A percentile compares a stretch with the other conserved stretches of the same genome.
Evolutionary conservation across 768 basidiomycete genomes (phyloP).

Genomic region (Mycena capillaripes): DNA sequence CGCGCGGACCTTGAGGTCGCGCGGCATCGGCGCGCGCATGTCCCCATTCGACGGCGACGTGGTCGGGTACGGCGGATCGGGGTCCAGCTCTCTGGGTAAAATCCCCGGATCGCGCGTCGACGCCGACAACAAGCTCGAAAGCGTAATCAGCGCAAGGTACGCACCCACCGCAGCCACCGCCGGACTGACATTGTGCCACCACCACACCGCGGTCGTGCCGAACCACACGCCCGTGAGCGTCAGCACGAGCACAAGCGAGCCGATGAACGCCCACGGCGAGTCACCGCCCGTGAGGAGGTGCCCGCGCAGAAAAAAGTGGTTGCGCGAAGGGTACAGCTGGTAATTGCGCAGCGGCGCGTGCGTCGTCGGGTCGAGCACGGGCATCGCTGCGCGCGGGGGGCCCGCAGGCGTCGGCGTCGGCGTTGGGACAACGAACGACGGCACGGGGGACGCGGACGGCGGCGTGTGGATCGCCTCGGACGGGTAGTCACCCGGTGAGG

Average conservation of each 20-base stretch:
- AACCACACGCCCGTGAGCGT: constrained; percentile 87
- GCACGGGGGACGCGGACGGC: constrained; percentile 51
- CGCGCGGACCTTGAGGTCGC: constrained; percentile 83
- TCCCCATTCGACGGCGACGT: constrained; percentile 75
- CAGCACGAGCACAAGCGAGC: constrained; percentile 71
- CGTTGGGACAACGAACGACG: constrained; percentile 46
- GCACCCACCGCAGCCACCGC: constrained; percentile 71
- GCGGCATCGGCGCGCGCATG: constrained; percentile 76
- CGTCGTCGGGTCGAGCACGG: constrained; percentile 52
- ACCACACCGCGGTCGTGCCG: constrained; percentile 88
- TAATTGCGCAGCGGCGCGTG: constrained; percentile 67
- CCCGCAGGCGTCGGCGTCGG: constrained; percentile 25
- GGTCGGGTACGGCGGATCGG: constrained; percentile 82
- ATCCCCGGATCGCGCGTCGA: constrained; percentile 91
- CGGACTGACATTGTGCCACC: constrained; percentile 87
- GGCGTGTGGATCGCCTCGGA: constrained; percentile 39
- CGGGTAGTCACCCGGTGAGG: constrained; percentile 16
- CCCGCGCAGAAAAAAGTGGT: constrained; percentile 82
- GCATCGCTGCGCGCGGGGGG: constrained; percentile 54
- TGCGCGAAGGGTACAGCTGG: constrained; percentile 77
- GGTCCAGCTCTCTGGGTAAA: constrained; percentile 89
- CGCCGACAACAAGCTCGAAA: constrained; percentile 84
- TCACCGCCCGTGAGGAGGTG: constrained; percentile 89
- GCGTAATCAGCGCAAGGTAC: constrained; percentile 71
- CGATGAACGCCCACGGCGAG: constrained; percentile 84